A percentile compares a stretch with the other conserved stretches of the same genome.
Conservation (phyloP, 2,329 filamentous ascomycete genomes). For the Oidium heveae region DNA sequence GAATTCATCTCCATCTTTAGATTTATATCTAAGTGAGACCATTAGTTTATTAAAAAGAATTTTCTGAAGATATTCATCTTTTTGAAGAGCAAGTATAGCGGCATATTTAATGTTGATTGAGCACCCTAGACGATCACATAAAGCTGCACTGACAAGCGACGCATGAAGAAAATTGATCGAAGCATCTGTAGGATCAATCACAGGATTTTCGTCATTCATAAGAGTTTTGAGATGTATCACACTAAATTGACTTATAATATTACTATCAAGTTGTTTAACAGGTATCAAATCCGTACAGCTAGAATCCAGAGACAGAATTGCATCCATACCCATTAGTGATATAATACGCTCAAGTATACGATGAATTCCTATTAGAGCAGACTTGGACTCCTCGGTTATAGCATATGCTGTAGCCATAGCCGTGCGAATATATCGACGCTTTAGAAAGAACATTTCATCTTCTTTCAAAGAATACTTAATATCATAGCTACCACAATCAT, state of each 20-base stretch:
- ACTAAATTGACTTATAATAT: constrained; percentile 18
- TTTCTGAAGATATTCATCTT: constrained; percentile 38
- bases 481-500: constrained; percentile 37
- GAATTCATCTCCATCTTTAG: constrained; percentile 34
- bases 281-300: constrained; percentile 23
- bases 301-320: constrained; percentile 25
- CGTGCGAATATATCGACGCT: constrained; percentile 39
- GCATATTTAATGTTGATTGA: constrained; percentile 25
- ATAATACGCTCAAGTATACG: constrained; percentile 32
- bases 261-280: constrained; percentile 13
- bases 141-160: constrained; percentile 32
- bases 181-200: constrained; percentile 33
- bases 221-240: constrained; percentile 25
- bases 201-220: constrained; percentile 30
- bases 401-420: constrained; percentile 43
- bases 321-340: constrained; percentile 32
- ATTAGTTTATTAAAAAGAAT: constrained; percentile 24
- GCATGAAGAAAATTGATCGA: constrained; percentile 35
- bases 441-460: constrained; percentile 30
- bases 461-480: constrained; percentile 30
- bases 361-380: constrained; percentile 34
- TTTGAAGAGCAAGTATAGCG: constrained; percentile 37
- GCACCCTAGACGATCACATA: constrained; percentile 25
- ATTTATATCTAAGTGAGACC: constrained; percentile 17
- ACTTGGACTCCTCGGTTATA: constrained; percentile 30